Evolutionary conservation across 495 filamentous ascomycete species (phyloP).

Genomic region (Penicillium manginii): DNA sequence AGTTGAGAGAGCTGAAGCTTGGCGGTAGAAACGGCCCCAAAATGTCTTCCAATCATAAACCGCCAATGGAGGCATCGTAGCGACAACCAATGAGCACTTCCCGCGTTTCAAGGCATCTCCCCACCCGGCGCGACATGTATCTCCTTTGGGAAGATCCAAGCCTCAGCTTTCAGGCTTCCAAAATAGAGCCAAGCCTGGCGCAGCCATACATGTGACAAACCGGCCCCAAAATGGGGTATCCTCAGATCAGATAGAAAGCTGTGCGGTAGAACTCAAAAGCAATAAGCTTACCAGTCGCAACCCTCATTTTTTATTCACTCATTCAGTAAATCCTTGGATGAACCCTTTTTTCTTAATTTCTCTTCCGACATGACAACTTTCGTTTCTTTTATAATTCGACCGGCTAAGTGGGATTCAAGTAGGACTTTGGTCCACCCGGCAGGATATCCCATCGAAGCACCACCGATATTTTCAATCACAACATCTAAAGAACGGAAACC

Average conservation of each 20-base stretch:
- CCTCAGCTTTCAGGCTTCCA: slow-evolving; percentile 1
- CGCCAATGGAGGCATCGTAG: neutral
- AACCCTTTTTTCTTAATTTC: neutral
- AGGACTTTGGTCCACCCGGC: slow-evolving; percentile 11
- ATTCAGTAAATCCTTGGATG: too few species aligned
- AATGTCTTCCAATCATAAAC: neutral
- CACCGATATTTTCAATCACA: slow-evolving; percentile 9
- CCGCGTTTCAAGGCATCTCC: neutral
- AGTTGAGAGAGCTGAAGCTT: slow-evolving; percentile 8
- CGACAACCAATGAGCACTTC: slow-evolving; percentile 2
- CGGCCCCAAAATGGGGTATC: neutral
- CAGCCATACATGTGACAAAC: neutral
- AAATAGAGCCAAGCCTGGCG: slow-evolving; percentile 1
- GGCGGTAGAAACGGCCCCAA: slow-evolving; percentile 1
- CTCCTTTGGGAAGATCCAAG: slow-evolving; percentile 7
- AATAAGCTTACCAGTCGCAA: neutral
- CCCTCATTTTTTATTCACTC: too few species aligned
- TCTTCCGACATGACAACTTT: neutral
- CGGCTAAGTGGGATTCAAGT: slow-evolving; percentile 8
- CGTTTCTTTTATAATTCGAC: slow-evolving; percentile 4
- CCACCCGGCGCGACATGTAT: slow-evolving; percentile 10
- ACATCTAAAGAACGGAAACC: slow-evolving; percentile 1
- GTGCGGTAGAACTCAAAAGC: neutral
- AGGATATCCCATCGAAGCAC: slow-evolving; percentile 11
- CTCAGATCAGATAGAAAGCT: too few species aligned